A percentile compares a stretch with the other conserved stretches of the same genome.
phyloP scores from a whole-genome alignment of 306 rosid genomes.

The Acacia confusa region DNA sequence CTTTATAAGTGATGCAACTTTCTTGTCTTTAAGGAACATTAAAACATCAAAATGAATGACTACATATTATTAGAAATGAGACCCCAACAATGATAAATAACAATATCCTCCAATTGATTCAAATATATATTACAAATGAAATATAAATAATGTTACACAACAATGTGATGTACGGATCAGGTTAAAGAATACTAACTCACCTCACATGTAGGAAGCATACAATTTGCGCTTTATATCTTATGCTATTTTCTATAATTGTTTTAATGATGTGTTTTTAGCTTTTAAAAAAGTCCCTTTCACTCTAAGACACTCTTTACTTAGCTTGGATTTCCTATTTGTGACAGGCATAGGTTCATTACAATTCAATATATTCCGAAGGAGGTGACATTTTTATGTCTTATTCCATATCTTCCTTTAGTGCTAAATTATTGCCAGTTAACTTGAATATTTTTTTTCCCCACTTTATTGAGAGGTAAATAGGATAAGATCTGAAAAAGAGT shows the following conservation, averaged over 20 bases:
- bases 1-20: no score
- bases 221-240: not conserved
- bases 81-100: no score
- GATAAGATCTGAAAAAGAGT: not conserved
- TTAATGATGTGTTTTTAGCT: not conserved
- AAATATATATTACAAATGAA: no score
- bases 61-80: no score
- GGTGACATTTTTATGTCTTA: conserved; percentile 43
- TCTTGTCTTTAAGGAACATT: no score
- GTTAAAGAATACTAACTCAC: not conserved
- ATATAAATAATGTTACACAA: no score
- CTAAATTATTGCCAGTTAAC: not conserved
- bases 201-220: not conserved
- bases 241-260: not conserved
- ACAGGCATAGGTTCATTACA: conserved; percentile 99
- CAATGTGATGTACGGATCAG: not conserved
- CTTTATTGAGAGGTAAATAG: not conserved
- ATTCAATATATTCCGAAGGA: conserved; percentile 92
- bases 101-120: no score
- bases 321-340: conserved; percentile 13
- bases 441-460: not conserved
- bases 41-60: no score
- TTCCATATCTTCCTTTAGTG: not conserved
- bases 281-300: conserved; percentile 3
- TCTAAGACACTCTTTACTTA: conserved; percentile 14